These are phyloP conservation scores for Leptographium lundbergii DNA, from an alignment of 2,329 filamentous ascomycete genomes.

Conservation along the genomic window DNA sequence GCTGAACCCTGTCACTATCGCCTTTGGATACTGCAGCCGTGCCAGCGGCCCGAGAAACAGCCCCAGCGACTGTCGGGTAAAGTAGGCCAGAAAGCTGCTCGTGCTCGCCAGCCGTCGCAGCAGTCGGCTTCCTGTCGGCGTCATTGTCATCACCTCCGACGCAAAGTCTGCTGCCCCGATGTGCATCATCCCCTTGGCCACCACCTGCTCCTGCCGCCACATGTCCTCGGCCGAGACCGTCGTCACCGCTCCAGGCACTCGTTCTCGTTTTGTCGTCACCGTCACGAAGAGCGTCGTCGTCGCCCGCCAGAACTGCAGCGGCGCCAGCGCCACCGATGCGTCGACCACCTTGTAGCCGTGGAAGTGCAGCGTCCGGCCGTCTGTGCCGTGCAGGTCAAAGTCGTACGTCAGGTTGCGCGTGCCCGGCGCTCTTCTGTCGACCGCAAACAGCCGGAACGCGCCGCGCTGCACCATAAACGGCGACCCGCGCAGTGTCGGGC, in stretches of 20 bases:
- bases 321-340: slow-evolving; percentile 43
- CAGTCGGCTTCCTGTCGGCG: slow-evolving; percentile 33
- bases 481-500: slow-evolving; percentile 38
- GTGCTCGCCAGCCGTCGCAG: slow-evolving; percentile 31
- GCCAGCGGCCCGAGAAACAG: slow-evolving; percentile 43
- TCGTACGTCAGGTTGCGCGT: slow-evolving; percentile 49
- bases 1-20: slow-evolving; percentile 34
- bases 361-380: slow-evolving; percentile 41
- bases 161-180: slow-evolving; percentile 41
- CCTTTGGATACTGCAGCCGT: slow-evolving; percentile 40
- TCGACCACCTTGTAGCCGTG: slow-evolving; percentile 51
- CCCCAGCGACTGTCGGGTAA: slow-evolving; percentile 37
- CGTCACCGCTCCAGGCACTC: slow-evolving; percentile 7
- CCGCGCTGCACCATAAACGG: slow-evolving; percentile 49
- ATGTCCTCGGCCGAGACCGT: slow-evolving; percentile 22
- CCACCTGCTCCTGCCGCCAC: slow-evolving; percentile 27
- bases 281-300: slow-evolving; percentile 51
- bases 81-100: slow-evolving; percentile 40
- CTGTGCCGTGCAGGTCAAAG: slow-evolving; percentile 43
- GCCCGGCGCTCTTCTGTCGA: slow-evolving; percentile 39
- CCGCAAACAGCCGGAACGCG: slow-evolving; percentile 42
- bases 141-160: slow-evolving; percentile 41
- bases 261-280: slow-evolving; percentile 27
- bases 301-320: slow-evolving; percentile 45
- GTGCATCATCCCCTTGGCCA: slow-evolving; percentile 48